phyloP scores from a whole-genome alignment of 805 yeast species.

The Teunomyces cretensis region DNA sequence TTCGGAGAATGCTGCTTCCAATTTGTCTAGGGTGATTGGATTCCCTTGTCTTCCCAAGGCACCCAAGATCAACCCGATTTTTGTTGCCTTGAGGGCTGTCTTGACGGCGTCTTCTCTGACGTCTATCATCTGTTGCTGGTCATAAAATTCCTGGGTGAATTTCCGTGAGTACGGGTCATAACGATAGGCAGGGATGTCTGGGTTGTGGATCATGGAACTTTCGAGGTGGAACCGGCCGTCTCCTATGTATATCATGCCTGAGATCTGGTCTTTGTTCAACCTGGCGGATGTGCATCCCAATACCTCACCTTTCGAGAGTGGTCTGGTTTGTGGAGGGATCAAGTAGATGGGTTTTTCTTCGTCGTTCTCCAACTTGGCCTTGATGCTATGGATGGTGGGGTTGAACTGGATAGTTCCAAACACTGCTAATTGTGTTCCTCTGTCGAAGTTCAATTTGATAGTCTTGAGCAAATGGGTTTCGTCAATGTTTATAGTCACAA shows the following conservation, averaged over 20 bases:
- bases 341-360: constrained; percentile 53
- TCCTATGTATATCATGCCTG: constrained; percentile 88
- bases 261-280: constrained; percentile 59
- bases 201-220: constrained; percentile 96
- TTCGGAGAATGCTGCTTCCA: constrained; percentile 53
- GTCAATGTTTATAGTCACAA: constrained; percentile 90
- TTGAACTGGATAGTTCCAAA: constrained; percentile 97
- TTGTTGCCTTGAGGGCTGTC: constrained; percentile 57
- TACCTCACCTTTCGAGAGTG: constrained; percentile 93
- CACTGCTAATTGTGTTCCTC: constrained; percentile 69
- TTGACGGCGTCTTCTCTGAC: constrained; percentile 74
- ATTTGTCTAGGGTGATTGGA: constrained; percentile 65
- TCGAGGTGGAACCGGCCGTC: constrained; percentile 97
- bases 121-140: constrained; percentile 75
- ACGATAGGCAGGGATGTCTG: constrained; percentile 84
- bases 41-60: constrained; percentile 96
- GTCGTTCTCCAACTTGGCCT: constrained; percentile 55
- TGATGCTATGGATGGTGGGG: constrained; percentile 83
- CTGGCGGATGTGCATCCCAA: constrained; percentile 94
- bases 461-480: constrained; percentile 80
- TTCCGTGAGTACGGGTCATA: constrained; percentile 94
- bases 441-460: constrained; percentile 62
- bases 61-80: constrained; percentile 84
- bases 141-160: constrained; percentile 86
- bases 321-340: constrained; percentile 87